Evolutionary conservation across 306 rosid genomes (phyloP), one percentile per base, ranked within the genome.

Genomic region (Sechiopsis laciniata): DNA sequence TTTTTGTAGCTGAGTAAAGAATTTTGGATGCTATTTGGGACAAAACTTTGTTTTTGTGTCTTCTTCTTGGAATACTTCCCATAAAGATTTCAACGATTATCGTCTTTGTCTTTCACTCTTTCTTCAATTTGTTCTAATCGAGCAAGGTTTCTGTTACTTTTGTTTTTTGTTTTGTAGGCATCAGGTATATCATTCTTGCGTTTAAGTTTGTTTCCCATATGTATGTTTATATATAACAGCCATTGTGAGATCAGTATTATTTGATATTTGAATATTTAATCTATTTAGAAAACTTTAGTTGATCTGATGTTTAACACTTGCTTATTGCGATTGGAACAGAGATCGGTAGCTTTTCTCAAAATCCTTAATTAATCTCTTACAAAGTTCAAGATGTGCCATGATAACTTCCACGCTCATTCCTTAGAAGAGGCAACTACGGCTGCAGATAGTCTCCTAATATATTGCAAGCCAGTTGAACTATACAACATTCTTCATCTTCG

Each of bases 401-500:
- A 82, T 65, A 89, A 84, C 79, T 83, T 83, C 56, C 87, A 85
- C 37, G 85, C 78, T 5, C 95, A 82, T 67, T 84, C 96, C 42
- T 87, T 79, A 11, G 99, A 88, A 64, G 95, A 87, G 75, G 89
- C 85, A 46, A 80, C 80, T 37, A 78, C 85, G 5, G 87, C 95
- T 74, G 99, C 88, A 22, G 99, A 94, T 89, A 94, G 88, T 74
- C 91, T 94, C 48, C 81, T 94, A 71, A 78, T 86, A 54, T 94
- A 94, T 73, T 94, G 97, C 92, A 94, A 94, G 80, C 99, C 99
- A 2, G 97, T 94, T 74, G 99, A 94, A 81, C 87, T 91, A 14
- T 94, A 94, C 88, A 94, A 94, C 32, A 94, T 94, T 80, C 91
- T 94, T 79, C 88, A 83, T 54, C 83, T 89, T 77, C 99, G 99